These are phyloP conservation scores for Knoxia roxburghii DNA, from an alignment of 257 asterid species.

Conservation along the genomic window DNA sequence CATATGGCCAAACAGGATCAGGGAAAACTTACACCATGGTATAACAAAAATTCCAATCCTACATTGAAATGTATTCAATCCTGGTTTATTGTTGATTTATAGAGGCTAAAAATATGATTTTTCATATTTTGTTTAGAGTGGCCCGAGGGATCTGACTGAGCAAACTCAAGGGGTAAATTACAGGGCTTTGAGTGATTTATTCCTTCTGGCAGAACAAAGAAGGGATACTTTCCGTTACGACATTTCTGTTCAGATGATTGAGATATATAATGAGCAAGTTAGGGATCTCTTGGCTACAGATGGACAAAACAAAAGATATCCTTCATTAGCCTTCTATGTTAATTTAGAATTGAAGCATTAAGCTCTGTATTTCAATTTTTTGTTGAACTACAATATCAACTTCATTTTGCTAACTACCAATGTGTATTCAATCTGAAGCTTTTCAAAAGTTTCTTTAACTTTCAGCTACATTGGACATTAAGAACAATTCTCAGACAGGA, in stretches of 20 bases:
- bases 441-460: slow-evolving; percentile 39
- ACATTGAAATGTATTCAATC: slow-evolving; percentile 2
- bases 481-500: slow-evolving; percentile 90
- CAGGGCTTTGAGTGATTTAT: slow-evolving; percentile 82
- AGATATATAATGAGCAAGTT: slow-evolving; percentile 96
- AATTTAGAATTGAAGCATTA: background rate
- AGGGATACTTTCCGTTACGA: slow-evolving; percentile 68
- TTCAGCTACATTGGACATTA: slow-evolving; percentile 72
- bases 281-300: slow-evolving; percentile 78
- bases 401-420: background rate
- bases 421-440: background rate
- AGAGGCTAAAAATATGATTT: slow-evolving; percentile 15
- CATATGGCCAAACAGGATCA: slow-evolving; percentile 99
- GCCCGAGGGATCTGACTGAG: slow-evolving; percentile 83
- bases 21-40: slow-evolving; percentile 98
- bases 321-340: slow-evolving; percentile 26
- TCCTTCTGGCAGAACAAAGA: slow-evolving; percentile 77
- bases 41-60: slow-evolving; percentile 4
- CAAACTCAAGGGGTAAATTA: slow-evolving; percentile 78
- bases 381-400: background rate
- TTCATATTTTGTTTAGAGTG: slow-evolving; percentile 50
- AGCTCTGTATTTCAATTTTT: background rate
- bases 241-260: slow-evolving; percentile 94
- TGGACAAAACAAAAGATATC: slow-evolving; percentile 88
- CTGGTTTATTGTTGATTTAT: slow-evolving; percentile 3